Conservation (phyloP, 805 yeast genomes). For the Nakazawaea populi region DNA sequence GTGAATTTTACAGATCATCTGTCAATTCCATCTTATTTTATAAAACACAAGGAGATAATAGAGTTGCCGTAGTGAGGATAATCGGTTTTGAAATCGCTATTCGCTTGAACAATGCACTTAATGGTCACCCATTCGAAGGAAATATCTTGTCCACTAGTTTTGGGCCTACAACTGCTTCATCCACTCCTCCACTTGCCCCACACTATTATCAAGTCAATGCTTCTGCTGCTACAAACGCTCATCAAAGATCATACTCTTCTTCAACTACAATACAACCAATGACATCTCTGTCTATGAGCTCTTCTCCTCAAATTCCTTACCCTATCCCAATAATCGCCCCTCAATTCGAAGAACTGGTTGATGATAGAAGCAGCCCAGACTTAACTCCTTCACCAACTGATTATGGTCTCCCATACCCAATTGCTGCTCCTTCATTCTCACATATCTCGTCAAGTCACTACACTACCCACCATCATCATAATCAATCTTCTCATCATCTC, state of each 20-base stretch:
- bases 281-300: neutral
- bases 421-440: neutral
- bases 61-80: constrained; percentile 4
- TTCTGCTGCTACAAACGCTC: neutral
- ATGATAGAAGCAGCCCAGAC: neutral
- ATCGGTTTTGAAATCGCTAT: constrained; percentile 8
- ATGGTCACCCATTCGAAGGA: constrained; percentile 10
- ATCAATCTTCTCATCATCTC: too few relatives aligned
- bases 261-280: neutral
- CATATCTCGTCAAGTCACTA: neutral
- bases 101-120: constrained; percentile 3
- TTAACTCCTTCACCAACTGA: neutral
- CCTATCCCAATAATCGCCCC: neutral
- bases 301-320: neutral
- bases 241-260: neutral
- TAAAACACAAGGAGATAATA: neutral
- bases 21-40: constrained; percentile 1
- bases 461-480: neutral
- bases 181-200: neutral
- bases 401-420: neutral
- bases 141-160: constrained; percentile 4
- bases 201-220: neutral
- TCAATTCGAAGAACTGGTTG: neutral
- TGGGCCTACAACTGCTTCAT: neutral
- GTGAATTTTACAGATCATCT: constrained; percentile 7